Conservation (phyloP, 495 filamentous ascomycete genomes). For the Tirmania nivea region DNA sequence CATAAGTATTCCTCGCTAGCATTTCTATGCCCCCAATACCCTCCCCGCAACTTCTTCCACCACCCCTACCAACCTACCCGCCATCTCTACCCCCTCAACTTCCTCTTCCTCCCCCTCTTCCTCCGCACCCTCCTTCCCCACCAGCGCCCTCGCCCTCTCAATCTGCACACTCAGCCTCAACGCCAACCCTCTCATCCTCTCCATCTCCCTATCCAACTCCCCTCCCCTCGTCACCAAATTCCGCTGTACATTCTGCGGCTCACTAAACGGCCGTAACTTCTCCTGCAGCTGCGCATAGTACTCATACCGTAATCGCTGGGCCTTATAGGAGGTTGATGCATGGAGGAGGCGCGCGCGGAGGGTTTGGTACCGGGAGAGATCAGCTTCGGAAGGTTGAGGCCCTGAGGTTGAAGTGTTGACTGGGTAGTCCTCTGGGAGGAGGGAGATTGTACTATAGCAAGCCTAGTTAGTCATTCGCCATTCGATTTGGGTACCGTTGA, state of each 20-base stretch:
- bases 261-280: conserved; percentile 13
- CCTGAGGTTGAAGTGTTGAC: background rate
- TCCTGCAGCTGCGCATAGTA: conserved; percentile 20
- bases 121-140: conserved; percentile 3
- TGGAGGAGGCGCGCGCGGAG: conserved; percentile 12
- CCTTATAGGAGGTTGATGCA: conserved; percentile 6
- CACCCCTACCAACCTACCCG: background rate
- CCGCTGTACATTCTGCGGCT: conserved; percentile 42
- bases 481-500: no score
- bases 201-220: conserved; percentile 49
- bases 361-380: conserved; percentile 10
- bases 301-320: conserved; percentile 10
- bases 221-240: conserved; percentile 57
- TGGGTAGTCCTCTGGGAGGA: conserved; percentile 1
- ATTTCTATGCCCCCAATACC: no score
- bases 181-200: conserved; percentile 54
- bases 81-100: conserved; percentile 18
- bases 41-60: background rate
- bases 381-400: background rate
- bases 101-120: conserved; percentile 19
- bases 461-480: no score
- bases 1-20: no score
- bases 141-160: conserved; percentile 10
- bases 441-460: no score
- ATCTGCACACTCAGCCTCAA: conserved; percentile 37